Conservation (phyloP, 805 yeast genomes). For the Candida anglica region DNA sequence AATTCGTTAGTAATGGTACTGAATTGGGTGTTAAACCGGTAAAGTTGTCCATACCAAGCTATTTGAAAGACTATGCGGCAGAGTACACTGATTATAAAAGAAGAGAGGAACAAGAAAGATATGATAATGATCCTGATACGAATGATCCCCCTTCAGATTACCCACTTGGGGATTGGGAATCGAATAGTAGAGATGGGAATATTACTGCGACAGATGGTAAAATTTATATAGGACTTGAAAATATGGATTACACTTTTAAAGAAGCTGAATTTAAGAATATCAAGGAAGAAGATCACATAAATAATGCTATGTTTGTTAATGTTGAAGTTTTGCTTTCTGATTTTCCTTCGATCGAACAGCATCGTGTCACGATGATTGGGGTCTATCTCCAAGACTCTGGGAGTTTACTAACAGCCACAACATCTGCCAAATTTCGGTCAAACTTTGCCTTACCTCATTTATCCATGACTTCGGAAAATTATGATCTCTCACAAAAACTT, state of each 20-base stretch:
- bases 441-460: conserved; percentile 60
- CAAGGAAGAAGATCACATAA: conserved; percentile 9
- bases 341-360: conserved; percentile 44
- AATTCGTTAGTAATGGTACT: conserved; percentile 14
- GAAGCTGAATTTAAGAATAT: conserved; percentile 13
- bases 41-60: conserved; percentile 22
- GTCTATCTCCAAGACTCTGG: conserved; percentile 68
- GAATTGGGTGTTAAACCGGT: conserved; percentile 9
- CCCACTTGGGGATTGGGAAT: no score
- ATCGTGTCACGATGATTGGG: conserved; percentile 51
- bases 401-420: conserved; percentile 52
- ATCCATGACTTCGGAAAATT: conserved; percentile 37
- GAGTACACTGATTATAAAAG: conserved; percentile 18
- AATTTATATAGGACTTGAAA: no score
- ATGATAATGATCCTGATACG: conserved; percentile 22
- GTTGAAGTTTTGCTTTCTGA: conserved; percentile 34
- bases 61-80: conserved; percentile 26
- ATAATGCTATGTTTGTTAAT: conserved; percentile 33
- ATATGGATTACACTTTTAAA: conserved; percentile 19
- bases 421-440: conserved; percentile 63
- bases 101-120: conserved; percentile 21
- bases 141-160: conserved; percentile 14
- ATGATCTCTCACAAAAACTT: conserved; percentile 42
- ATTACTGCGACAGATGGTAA: no score
- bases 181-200: no score